A percentile compares a stretch with the other conserved stretches of the same genome.
These are phyloP conservation scores for Akanthomyces uredinophilus DNA, from an alignment of 2,329 filamentous ascomycete species.

Conservation along the genomic window DNA sequence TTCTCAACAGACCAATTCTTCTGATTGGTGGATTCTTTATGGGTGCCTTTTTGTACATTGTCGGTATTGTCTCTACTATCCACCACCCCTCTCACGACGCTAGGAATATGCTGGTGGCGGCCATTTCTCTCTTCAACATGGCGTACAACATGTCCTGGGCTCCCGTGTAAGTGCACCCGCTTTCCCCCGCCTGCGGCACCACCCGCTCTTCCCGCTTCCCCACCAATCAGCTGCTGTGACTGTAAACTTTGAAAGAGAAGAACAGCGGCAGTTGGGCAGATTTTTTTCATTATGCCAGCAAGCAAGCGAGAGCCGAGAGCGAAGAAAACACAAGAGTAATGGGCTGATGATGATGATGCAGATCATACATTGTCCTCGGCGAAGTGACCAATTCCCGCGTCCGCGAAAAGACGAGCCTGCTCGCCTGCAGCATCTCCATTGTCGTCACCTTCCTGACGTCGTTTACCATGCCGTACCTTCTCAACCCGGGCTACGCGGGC, in stretches of 20 bases:
- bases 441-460: slow-evolving; percentile 27
- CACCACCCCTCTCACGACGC: background rate
- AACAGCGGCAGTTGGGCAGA: background rate
- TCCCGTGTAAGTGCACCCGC: slow-evolving; percentile 20
- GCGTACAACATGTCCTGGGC: slow-evolving; percentile 25
- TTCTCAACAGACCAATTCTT: slow-evolving; percentile 18
- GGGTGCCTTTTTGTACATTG: slow-evolving; percentile 22
- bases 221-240: background rate
- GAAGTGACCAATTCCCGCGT: slow-evolving; percentile 23
- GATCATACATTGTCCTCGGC: slow-evolving; percentile 24
- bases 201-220: slow-evolving; percentile 1
- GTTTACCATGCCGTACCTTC: slow-evolving; percentile 33
- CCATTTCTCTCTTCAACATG: slow-evolving; percentile 22
- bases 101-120: slow-evolving; percentile 20
- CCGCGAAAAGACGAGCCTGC: slow-evolving; percentile 27
- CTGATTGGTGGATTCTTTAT: slow-evolving; percentile 21
- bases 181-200: background rate
- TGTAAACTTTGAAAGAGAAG: background rate
- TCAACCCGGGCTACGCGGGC: slow-evolving; percentile 29
- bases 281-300: too few species aligned
- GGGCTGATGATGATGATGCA: background rate
- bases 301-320: background rate
- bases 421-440: slow-evolving; percentile 25
- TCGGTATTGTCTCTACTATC: slow-evolving; percentile 18
- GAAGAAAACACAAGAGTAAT: background rate